Percentiles rank a stretch among this genome's conserved stretches.
Conservation (phyloP, 1,284 basidiomycete genomes). For the Irpex sp. region DNA sequence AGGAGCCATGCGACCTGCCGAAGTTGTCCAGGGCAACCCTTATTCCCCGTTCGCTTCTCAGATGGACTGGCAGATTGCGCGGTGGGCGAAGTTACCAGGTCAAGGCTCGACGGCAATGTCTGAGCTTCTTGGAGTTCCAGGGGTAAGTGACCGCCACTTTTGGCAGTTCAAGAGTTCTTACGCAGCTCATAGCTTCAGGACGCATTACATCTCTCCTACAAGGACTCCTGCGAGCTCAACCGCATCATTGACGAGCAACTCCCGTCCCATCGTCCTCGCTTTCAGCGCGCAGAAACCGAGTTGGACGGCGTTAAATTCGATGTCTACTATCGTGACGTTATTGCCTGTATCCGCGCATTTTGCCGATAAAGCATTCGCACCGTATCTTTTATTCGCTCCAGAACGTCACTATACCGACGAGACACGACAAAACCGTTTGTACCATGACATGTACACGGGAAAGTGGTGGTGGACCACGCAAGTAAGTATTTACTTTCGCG, state of each 20-base stretch:
- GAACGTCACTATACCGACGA: conserved; percentile 29
- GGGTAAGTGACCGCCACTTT: no score
- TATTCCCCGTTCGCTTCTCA: conserved; percentile 19
- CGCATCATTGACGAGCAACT: no score
- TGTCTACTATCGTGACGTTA: conserved; percentile 3
- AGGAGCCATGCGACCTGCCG: background rate
- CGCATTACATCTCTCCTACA: background rate
- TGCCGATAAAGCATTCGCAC: conserved; percentile 7
- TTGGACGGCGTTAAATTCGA: conserved; percentile 17
- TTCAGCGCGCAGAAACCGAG: background rate
- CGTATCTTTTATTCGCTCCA: conserved; percentile 25
- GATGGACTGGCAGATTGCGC: conserved; percentile 18
- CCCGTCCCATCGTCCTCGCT: no score
- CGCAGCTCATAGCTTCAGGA: conserved; percentile 28
- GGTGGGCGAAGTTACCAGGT: conserved; percentile 20
- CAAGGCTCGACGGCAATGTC: conserved; percentile 19
- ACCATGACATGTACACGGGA: conserved; percentile 33
- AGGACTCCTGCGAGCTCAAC: no score
- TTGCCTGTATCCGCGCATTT: conserved; percentile 9
- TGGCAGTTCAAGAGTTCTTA: conserved; percentile 16
- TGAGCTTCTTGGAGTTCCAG: conserved; percentile 19
- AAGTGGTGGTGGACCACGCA: conserved; percentile 36
- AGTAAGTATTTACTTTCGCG: conserved; percentile 16
- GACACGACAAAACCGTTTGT: conserved; percentile 19
- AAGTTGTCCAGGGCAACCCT: conserved; percentile 1